phyloP scores from a whole-genome alignment of 2,329 filamentous ascomycete species.

The Neonectria neomacrospora region DNA sequence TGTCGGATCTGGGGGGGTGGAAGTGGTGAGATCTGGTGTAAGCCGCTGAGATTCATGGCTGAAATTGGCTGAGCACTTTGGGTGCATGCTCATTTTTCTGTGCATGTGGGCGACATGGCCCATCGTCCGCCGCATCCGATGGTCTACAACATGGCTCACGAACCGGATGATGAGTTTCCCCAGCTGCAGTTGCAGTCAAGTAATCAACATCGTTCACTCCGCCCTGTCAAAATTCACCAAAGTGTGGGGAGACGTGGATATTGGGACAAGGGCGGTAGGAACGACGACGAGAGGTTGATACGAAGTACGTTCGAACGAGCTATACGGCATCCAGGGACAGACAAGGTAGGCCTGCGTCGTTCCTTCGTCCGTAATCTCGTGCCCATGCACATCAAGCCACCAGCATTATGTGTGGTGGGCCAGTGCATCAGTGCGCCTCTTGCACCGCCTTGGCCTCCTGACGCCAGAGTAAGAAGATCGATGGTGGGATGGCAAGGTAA shows the following conservation, averaged over 20 bases:
- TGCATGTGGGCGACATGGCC: background rate
- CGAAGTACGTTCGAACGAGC: background rate
- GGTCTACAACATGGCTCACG: background rate
- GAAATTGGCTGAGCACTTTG: background rate
- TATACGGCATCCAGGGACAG: background rate
- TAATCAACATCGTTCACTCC: background rate
- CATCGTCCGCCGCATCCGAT: background rate
- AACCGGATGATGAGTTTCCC: background rate
- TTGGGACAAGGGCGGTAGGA: background rate
- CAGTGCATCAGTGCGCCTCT: constrained; percentile 1
- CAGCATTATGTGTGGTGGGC: constrained; percentile 15
- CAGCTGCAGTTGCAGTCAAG: background rate
- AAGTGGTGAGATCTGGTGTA: constrained; percentile 9
- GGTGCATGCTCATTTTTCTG: background rate
- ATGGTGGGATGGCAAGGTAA: constrained; percentile 17
- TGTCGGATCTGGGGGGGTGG: constrained; percentile 12
- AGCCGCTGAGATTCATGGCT: background rate
- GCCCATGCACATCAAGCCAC: constrained; percentile 33
- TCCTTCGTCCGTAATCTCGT: constrained; percentile 19
- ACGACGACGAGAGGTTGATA: background rate
- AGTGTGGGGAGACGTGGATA: constrained; percentile 14
- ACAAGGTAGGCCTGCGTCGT: constrained; percentile 19
- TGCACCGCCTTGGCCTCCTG: constrained; percentile 28
- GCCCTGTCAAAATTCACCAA: background rate
- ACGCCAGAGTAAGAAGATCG: constrained; percentile 21